Percentiles rank a stretch among this genome's conserved stretches.
Evolutionary conservation across 345 rosid species (phyloP).

Genomic region (Schrenkiella parvula): DNA sequence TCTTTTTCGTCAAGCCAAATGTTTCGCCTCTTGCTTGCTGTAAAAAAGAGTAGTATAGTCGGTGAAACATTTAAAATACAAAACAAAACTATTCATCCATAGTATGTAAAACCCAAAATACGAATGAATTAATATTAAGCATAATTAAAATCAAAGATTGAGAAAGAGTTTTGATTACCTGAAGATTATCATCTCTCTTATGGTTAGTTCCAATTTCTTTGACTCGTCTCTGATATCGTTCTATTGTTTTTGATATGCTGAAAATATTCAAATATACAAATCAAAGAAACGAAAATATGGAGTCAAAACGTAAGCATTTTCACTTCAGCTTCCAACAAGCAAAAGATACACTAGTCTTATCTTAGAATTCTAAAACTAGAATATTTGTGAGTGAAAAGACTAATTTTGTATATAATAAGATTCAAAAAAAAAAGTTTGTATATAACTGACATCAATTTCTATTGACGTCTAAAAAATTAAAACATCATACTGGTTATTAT

Average conservation of each 20-base stretch:
- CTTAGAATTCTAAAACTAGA: background rate
- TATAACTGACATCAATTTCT: background rate
- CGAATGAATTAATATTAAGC: background rate
- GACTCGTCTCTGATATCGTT: constrained; percentile 57
- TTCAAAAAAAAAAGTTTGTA: no score
- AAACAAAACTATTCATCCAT: background rate
- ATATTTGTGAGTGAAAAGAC: background rate
- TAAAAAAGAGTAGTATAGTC: constrained; percentile 7
- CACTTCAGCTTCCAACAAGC: background rate
- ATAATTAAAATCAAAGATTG: background rate
- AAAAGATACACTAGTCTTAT: background rate
- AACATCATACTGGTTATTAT: background rate
- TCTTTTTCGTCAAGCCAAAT: constrained; percentile 46
- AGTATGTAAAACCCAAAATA: background rate
- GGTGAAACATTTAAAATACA: background rate
- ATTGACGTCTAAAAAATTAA: background rate
- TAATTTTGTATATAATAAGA: background rate
- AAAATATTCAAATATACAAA: background rate
- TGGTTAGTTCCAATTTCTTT: constrained; percentile 40
- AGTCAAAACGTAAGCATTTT: background rate
- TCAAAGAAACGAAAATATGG: background rate
- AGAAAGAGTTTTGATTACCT: constrained; percentile 35
- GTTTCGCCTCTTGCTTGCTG: constrained; percentile 45
- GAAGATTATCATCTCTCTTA: constrained; percentile 34
- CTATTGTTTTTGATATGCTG: constrained; percentile 64